Evolutionary conservation across 1,284 basidiomycete species (phyloP).

Genomic region (Trichosporon faecale): DNA sequence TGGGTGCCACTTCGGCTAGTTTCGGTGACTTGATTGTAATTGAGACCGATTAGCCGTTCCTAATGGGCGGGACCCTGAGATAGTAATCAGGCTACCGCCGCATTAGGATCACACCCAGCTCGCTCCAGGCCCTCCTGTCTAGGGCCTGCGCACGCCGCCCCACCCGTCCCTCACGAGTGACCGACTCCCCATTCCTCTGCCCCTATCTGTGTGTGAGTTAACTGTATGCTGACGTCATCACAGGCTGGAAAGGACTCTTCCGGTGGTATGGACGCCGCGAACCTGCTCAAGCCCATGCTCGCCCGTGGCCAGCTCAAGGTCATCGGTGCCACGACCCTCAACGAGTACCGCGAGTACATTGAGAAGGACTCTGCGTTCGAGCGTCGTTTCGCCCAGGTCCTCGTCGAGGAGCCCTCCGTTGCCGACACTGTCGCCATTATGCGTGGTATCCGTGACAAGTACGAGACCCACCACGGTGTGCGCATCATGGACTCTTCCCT

Average conservation of each 20-base stretch:
- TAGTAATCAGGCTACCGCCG: neutral
- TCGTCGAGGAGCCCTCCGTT: conserved; percentile 88
- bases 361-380: conserved; percentile 94
- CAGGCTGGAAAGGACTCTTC: conserved; percentile 41
- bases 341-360: conserved; percentile 93
- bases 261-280: conserved; percentile 61
- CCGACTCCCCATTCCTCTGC: neutral
- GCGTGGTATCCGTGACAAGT: conserved; percentile 80
- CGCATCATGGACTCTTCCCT: conserved; percentile 86
- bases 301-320: conserved; percentile 85
- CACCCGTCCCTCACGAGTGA: neutral
- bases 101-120: neutral
- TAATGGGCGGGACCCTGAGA: neutral
- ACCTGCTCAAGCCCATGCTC: conserved; percentile 83
- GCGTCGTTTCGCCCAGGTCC: conserved; percentile 88
- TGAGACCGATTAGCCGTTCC: neutral
- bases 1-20: neutral
- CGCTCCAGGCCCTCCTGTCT: neutral
- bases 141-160: neutral
- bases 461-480: conserved; percentile 76
- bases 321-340: conserved; percentile 90
- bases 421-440: conserved; percentile 85
- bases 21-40: conserved; percentile 2
- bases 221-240: conserved; percentile 12
- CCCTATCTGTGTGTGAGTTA: neutral